A percentile compares a stretch with the other conserved stretches of the same genome.
Conservation (phyloP, 1,139 yeast genomes). For the Zygoascus hellenicus region DNA sequence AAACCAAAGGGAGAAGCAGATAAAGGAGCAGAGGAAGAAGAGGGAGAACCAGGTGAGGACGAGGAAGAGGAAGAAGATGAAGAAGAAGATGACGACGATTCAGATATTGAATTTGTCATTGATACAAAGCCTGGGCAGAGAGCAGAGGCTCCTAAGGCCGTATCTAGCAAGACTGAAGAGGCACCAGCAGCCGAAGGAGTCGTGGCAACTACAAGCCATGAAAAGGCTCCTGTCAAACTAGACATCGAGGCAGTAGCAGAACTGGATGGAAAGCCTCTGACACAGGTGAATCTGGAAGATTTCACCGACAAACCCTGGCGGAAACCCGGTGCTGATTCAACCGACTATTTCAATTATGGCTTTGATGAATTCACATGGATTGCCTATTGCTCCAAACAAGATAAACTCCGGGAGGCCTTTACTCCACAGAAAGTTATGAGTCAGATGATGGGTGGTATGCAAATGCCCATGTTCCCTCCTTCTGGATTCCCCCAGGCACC, state of each 20-base stretch:
- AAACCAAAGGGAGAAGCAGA: not conserved
- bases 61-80: conserved; percentile 24
- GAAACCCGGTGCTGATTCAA: conserved; percentile 89
- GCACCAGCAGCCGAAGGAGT: conserved; percentile 33
- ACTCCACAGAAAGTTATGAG: conserved; percentile 48
- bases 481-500: conserved; percentile 20
- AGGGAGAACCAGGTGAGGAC: conserved; percentile 14
- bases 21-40: not conserved
- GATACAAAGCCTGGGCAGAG: conserved; percentile 41
- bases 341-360: conserved; percentile 94
- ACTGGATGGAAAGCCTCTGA: conserved; percentile 76
- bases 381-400: conserved; percentile 85
- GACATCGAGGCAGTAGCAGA: conserved; percentile 78
- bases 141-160: conserved; percentile 31
- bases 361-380: conserved; percentile 97
- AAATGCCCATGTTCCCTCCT: conserved; percentile 26
- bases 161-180: conserved; percentile 22
- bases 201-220: not conserved
- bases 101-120: conserved; percentile 58
- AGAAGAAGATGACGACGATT: conserved; percentile 31
- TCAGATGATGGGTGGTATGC: conserved; percentile 20
- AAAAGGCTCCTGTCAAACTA: conserved; percentile 36
- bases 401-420: conserved; percentile 70
- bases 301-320: conserved; percentile 97
- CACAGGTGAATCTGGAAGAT: conserved; percentile 75